phyloP scores from a whole-genome alignment of 2,329 filamentous ascomycete genomes.

The Rhexocercosporidium sp. region DNA sequence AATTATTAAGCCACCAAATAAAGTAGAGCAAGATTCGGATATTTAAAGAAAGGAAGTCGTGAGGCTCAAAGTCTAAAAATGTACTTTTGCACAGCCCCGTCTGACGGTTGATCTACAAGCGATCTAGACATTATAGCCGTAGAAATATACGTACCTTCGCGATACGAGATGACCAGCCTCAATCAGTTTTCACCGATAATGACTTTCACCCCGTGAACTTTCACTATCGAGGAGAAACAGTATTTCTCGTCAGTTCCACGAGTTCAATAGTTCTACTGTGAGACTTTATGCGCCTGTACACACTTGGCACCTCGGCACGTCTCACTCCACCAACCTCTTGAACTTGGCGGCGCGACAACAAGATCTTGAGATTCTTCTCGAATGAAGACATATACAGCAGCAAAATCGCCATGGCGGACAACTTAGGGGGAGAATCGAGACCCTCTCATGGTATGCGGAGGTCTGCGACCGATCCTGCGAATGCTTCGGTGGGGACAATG shows the following conservation, averaged over 20 bases:
- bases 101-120: neutral
- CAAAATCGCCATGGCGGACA: conserved; percentile 30
- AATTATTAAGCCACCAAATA: too few relatives aligned
- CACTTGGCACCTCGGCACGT: conserved; percentile 8
- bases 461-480: conserved; percentile 26
- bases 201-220: neutral
- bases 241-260: neutral
- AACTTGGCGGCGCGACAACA: neutral
- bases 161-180: neutral
- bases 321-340: neutral
- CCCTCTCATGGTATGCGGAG: conserved; percentile 20
- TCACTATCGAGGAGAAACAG: neutral
- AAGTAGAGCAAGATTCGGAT: too few relatives aligned
- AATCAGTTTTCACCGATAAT: neutral
- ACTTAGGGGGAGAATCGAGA: conserved; percentile 19
- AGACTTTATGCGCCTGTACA: neutral
- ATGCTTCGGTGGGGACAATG: conserved; percentile 23
- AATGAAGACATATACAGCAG: conserved; percentile 14
- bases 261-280: neutral
- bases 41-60: neutral
- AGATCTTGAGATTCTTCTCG: neutral
- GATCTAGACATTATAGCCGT: neutral
- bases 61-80: neutral
- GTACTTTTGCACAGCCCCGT: conserved; percentile 5
- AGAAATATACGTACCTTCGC: neutral